Percentiles rank a stretch among this genome's conserved stretches.
Evolutionary conservation across 2,329 filamentous ascomycete species (phyloP).

Genomic region (Zymoseptoria crescenta): DNA sequence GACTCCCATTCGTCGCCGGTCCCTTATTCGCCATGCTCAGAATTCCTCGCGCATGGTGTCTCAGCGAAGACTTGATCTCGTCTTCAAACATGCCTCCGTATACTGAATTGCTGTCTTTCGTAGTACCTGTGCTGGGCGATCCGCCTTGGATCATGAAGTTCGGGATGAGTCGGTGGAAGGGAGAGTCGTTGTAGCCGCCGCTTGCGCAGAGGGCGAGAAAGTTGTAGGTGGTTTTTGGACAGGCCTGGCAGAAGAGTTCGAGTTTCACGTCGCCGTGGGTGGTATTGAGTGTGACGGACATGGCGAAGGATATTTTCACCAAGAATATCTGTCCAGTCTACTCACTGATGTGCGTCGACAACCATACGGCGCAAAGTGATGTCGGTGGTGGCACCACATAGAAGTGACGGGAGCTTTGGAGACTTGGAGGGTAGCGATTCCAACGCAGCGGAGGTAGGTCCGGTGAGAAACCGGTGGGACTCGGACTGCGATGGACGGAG

Average conservation of each 20-base stretch:
- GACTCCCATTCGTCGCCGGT: conserved; percentile 83
- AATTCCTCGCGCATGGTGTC: conserved; percentile 85
- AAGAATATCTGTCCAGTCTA: background rate
- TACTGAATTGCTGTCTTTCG: conserved; percentile 52
- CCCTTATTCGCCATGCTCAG: conserved; percentile 96
- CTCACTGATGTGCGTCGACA: background rate
- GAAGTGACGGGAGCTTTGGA: no score
- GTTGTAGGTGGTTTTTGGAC: conserved; percentile 86
- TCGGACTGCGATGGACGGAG: no score
- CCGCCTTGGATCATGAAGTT: conserved; percentile 76
- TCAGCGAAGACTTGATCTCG: conserved; percentile 67
- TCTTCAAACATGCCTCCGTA: conserved; percentile 68
- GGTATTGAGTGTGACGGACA: conserved; percentile 65
- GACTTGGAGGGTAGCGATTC: no score
- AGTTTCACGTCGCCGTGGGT: conserved; percentile 85
- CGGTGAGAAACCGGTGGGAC: no score
- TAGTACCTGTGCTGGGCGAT: conserved; percentile 40
- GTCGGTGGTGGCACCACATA: no score
- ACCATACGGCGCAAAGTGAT: background rate
- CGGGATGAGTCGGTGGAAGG: conserved; percentile 73
- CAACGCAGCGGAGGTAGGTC: no score
- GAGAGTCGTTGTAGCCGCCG: conserved; percentile 64
- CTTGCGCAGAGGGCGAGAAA: conserved; percentile 82
- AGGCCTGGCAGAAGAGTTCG: conserved; percentile 90
- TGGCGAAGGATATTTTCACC: conserved; percentile 16